phyloP scores from a whole-genome alignment of 2,329 filamentous ascomycete genomes.

The Alternaria infectoria region DNA sequence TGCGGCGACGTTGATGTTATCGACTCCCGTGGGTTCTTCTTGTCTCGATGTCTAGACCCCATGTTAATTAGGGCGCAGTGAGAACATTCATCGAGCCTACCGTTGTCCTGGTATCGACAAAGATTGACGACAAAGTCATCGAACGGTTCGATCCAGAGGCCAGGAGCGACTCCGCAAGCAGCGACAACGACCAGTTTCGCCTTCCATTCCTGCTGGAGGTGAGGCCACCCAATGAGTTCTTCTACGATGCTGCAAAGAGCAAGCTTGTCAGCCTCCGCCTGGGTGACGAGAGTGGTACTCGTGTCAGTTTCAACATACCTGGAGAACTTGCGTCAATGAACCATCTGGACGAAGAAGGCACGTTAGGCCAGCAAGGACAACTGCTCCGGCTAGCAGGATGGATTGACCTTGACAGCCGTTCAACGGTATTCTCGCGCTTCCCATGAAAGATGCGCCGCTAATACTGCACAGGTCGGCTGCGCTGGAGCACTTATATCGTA shows the following conservation, averaged over 20 bases:
- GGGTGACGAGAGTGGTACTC: conserved; percentile 55
- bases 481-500: conserved; percentile 86
- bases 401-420: conserved; percentile 74
- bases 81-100: conserved; percentile 68
- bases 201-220: conserved; percentile 70
- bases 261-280: conserved; percentile 68
- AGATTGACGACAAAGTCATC: conserved; percentile 58
- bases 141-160: conserved; percentile 54
- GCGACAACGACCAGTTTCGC: conserved; percentile 55
- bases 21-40: conserved; percentile 50
- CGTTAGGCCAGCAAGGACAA: conserved; percentile 65
- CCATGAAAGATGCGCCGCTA: background rate
- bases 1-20: conserved; percentile 70
- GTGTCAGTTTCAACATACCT: conserved; percentile 66
- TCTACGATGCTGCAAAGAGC: conserved; percentile 68
- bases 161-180: conserved; percentile 38
- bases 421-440: conserved; percentile 61
- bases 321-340: conserved; percentile 55
- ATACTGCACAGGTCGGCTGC: conserved; percentile 71
- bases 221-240: conserved; percentile 75
- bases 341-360: conserved; percentile 52
- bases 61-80: conserved; percentile 51
- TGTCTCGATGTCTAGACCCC: too few species aligned
- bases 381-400: conserved; percentile 72
- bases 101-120: conserved; percentile 63